phyloP scores from a whole-genome alignment of 495 filamentous ascomycete species.

The Tuber magnatum region DNA sequence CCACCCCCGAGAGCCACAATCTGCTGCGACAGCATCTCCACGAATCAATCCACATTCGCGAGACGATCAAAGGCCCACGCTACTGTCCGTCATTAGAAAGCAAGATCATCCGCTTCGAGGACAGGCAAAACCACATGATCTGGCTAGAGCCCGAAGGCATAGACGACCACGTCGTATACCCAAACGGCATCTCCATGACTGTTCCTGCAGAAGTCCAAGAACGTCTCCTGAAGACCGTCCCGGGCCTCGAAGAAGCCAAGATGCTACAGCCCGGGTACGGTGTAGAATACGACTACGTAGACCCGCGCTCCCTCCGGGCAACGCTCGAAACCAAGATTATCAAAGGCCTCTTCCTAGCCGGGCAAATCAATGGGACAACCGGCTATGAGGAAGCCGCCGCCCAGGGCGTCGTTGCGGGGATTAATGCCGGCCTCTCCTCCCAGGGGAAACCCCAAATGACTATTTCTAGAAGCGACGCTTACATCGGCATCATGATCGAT shows the following conservation, averaged over 20 bases:
- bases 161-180: conserved; percentile 83
- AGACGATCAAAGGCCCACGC: conserved; percentile 86
- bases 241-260: conserved; percentile 74
- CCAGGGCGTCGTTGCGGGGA: conserved; percentile 86
- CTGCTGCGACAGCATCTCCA: conserved; percentile 79
- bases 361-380: conserved; percentile 97
- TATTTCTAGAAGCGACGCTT: conserved; percentile 77
- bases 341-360: conserved; percentile 79
- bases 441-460: conserved; percentile 56
- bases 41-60: conserved; percentile 90
- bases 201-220: conserved; percentile 80
- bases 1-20: conserved; percentile 73
- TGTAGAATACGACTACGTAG: conserved; percentile 97
- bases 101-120: conserved; percentile 79
- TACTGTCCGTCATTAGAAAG: conserved; percentile 95
- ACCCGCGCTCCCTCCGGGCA: conserved; percentile 75
- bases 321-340: conserved; percentile 93
- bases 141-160: conserved; percentile 98
- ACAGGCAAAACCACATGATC: conserved; percentile 73
- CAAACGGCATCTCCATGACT: conserved; percentile 96
- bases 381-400: conserved; percentile 96
- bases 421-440: conserved; percentile 79
- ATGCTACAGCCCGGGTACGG: conserved; percentile 98
- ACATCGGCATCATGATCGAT: conserved; percentile 98
- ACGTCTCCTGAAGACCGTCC: conserved; percentile 72